Evolutionary conservation across 2,329 filamentous ascomycete genomes (phyloP), one percentile per base, ranked within the genome.

Genomic region (Colletotrichum sansevieriae): DNA sequence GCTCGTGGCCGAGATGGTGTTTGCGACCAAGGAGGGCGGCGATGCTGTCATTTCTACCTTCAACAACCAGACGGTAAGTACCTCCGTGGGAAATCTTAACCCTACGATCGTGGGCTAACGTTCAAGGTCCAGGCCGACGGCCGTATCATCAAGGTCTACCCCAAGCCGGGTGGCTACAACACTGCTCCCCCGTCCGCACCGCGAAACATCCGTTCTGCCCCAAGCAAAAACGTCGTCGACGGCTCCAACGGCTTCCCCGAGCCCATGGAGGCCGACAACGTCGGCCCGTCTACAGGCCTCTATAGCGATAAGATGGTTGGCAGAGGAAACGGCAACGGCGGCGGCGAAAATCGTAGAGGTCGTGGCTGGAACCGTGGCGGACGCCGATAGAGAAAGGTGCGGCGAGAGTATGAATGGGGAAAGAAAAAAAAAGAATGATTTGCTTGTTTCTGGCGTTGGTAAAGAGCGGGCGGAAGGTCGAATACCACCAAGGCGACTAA

Each of bases 1-100:
- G 4, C 88, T 96, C 59, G 90, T 94, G 75, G 91, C 91, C 22
- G 93, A 96, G 80, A 88, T 96, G 76, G 84, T 90, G 4, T 94
- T 95, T 75, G 85, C 89, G 71, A 90, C 88, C 67, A 89, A 87
- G 73, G 88, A 92, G 71, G 91, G 91, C 44, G 93, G 92, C 3
- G 90, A 95, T 73, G 87, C 86, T 44, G 91, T 94, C 18, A 91
- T 95, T 74, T 84, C 87, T 67, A 92, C 86, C 3, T 95, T 95
- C 78, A 91, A 96, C 79, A 90, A 92, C 76, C 90, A 94, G 82
- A 93, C 89, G 76, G 92, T 93, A 77, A 73, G 89, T 79, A 43
- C 37, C 10, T 13, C 10, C 37, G 1, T 39, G 11, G 10, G 13
- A 39, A 15, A 15, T 39, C 11, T 15, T 15, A 3, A 5, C 11